Evolutionary conservation across 345 rosid genomes (phyloP).

Genomic region (Microcos paniculata): DNA sequence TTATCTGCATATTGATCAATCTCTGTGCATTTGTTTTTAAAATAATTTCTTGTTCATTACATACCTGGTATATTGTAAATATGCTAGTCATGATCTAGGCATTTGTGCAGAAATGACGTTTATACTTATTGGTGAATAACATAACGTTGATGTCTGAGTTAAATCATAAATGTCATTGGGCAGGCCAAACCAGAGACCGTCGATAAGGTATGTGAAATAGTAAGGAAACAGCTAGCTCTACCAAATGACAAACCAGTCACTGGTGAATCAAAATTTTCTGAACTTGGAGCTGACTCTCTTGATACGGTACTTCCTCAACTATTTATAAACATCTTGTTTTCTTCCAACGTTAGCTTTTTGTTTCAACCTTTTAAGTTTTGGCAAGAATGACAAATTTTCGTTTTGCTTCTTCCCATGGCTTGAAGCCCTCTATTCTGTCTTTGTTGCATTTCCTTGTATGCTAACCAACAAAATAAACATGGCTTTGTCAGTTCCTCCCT

Average conservation of each 20-base stretch:
- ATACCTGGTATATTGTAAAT: background rate
- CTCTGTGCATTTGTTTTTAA: background rate
- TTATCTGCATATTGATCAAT: background rate
- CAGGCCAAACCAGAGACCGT: slow-evolving; percentile 70
- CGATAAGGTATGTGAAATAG: slow-evolving; percentile 55
- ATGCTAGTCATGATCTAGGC: background rate
- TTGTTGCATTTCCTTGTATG: background rate
- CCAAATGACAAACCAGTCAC: slow-evolving; percentile 31
- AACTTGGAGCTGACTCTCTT: slow-evolving; percentile 82
- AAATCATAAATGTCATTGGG: slow-evolving; percentile 15
- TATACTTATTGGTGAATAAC: background rate
- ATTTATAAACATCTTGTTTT: background rate
- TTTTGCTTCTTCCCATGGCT: background rate
- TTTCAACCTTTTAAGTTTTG: background rate
- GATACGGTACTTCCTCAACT: slow-evolving; percentile 46
- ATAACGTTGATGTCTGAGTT: background rate
- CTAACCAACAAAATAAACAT: background rate
- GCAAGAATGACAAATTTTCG: background rate
- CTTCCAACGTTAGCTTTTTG: background rate
- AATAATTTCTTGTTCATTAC: background rate
- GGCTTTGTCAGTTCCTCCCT: background rate
- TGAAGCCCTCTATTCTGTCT: background rate
- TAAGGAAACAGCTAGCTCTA: slow-evolving; percentile 64
- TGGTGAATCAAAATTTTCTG: slow-evolving; percentile 52
- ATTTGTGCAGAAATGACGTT: background rate